A percentile compares a stretch with the other conserved stretches of the same genome.
Evolutionary conservation across 352 stramenopile species (phyloP).

Genomic region (Elongisporangium senticosum): DNA sequence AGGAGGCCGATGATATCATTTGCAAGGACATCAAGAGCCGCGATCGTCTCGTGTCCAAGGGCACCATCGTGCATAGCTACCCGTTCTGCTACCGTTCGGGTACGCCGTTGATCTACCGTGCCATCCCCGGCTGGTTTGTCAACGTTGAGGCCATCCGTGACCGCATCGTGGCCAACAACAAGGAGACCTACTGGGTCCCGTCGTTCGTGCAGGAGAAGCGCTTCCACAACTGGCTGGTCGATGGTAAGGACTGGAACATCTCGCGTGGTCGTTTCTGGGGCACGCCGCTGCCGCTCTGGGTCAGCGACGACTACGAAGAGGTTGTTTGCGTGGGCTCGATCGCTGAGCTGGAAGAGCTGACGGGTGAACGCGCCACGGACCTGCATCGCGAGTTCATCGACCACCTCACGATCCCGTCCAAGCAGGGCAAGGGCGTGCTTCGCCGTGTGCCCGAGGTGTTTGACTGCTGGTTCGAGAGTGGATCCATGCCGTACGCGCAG

Average conservation of each 20-base stretch:
- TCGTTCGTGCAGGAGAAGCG: conserved; percentile 97
- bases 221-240: conserved; percentile 99
- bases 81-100: conserved; percentile 99
- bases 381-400: conserved; percentile 99
- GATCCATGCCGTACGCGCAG: conserved; percentile 99
- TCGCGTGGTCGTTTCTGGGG: conserved; percentile 99
- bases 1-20: conserved; percentile 97
- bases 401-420: conserved; percentile 96
- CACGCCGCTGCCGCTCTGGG: conserved; percentile 98
- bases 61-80: conserved; percentile 97
- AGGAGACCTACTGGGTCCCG: conserved; percentile 80
- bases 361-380: conserved; percentile 91
- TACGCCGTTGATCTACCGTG: conserved; percentile 99
- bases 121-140: conserved; percentile 99
- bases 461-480: conserved; percentile 99
- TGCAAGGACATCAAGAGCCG: conserved; percentile 93
- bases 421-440: conserved; percentile 84
- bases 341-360: conserved; percentile 93
- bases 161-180: conserved; percentile 89
- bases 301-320: conserved; percentile 96
- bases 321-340: conserved; percentile 97
- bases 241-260: conserved; percentile 99
- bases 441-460: conserved; percentile 92
- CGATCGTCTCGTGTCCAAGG: conserved; percentile 96
- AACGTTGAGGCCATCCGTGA: conserved; percentile 98